Base-by-base conservation (phyloP, 2,329 filamentous ascomycete genomes). In the Paraconiothyrium brasiliense region DNA sequence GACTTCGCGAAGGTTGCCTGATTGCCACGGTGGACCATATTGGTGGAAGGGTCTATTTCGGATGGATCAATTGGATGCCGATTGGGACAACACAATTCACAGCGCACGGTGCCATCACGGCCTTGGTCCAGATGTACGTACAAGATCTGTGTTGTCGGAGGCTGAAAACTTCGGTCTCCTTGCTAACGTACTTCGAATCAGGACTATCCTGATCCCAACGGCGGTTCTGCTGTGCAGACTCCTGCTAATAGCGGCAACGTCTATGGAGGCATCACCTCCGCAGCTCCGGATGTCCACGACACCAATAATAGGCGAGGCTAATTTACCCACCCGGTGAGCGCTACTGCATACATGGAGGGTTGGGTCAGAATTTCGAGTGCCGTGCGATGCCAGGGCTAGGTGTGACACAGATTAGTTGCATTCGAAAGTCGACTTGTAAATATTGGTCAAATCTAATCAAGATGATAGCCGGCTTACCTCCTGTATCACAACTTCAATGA, bases 81-180 rank as follows among this genome's bases (percentile, higher is more conserved):
- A 35, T 16, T 50, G 47, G 47, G 47, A 50, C 14, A 34, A 50
- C 30, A 5, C 9, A 2, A 20, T 50, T 50, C 47, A 34, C 16
- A 50, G 47, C n/a, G 22, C 47, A 22, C 13, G 47, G 30, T 50
- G 47, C 30, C 47, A 50, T 35, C 47, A 50, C 35, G 47, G 47
- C 30, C 30, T n/a, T 4, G 20, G 11, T 11, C 43, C 43, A 20
- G 43, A 46, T 24, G 43, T 46, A 46, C 4, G 43, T 46, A 24
- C 4, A 46, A 27, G 20, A 20, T 4, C 14, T 20, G 16, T n/a
- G 1, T 41, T 14, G 7, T 9, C n/a, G 2, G 2, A 24, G 43
- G 10, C 20, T 20, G 20, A 24, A n/a, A 24, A 22, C 20, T 22
- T 14, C 8, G 20, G 7, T 22, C 20, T 22, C 2, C 4, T 24